phyloP scores from a whole-genome alignment of 805 yeast species.

The Barnettozyma vustinii region DNA sequence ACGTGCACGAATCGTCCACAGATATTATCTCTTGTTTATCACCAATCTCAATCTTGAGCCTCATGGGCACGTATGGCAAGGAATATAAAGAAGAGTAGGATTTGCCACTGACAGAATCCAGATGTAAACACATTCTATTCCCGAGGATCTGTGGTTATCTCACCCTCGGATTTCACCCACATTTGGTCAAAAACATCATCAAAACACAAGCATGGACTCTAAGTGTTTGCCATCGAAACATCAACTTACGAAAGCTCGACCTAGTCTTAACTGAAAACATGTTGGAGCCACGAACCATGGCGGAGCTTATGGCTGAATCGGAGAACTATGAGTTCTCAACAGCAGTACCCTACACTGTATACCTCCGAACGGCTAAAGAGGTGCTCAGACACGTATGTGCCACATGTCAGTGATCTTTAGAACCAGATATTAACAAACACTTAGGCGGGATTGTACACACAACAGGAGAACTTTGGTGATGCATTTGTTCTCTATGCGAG shows the following conservation, averaged over 20 bases:
- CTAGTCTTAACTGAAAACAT: not conserved
- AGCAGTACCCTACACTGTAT: slow-evolving; percentile 43
- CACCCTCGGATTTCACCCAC: not conserved
- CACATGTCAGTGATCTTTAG: not conserved
- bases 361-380: slow-evolving; percentile 50
- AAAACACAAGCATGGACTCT: not conserved
- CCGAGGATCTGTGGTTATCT: not conserved
- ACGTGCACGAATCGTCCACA: slow-evolving; percentile 32
- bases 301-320: slow-evolving; percentile 42
- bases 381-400: slow-evolving; percentile 37
- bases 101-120: not conserved
- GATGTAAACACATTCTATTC: not conserved
- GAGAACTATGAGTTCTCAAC: slow-evolving; percentile 48
- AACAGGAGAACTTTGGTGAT: slow-evolving; percentile 38
- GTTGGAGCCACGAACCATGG: slow-evolving; percentile 17
- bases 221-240: not conserved
- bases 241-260: not conserved
- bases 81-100: not conserved
- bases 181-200: not conserved
- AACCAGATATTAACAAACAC: not conserved
- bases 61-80: slow-evolving; percentile 25
- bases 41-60: slow-evolving; percentile 31
- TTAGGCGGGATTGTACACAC: slow-evolving; percentile 40
- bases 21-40: slow-evolving; percentile 29
- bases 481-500: slow-evolving; percentile 54